These are phyloP conservation scores for Ustilago cynodontis DNA, from an alignment of 1,284 basidiomycete genomes.

Conservation along the genomic window DNA sequence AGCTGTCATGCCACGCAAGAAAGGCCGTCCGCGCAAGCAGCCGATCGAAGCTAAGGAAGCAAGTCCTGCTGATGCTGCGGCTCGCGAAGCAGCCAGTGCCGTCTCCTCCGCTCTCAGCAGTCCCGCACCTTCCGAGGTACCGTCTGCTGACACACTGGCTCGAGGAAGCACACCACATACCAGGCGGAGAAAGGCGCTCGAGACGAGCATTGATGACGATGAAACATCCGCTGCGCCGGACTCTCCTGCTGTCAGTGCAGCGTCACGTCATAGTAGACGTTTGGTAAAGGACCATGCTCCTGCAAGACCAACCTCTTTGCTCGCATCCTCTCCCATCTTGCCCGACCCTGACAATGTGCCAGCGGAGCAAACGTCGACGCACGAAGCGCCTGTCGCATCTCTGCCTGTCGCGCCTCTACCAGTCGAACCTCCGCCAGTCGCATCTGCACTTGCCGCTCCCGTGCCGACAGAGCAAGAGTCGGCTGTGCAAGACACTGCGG, in stretches of 20 bases:
- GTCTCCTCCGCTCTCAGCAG: not conserved
- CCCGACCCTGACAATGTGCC: not conserved
- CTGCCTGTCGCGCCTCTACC: too few relatives aligned
- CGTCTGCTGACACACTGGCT: not conserved
- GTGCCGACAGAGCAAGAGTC: not conserved
- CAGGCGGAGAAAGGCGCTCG: not conserved
- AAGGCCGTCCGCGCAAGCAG: constrained; percentile 24
- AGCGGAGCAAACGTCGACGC: not conserved
- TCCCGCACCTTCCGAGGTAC: not conserved
- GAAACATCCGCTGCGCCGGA: constrained; percentile 2
- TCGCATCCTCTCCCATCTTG: constrained; percentile 15
- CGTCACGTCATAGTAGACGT: constrained; percentile 22
- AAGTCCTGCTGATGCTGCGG: not conserved
- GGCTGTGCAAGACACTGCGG: not conserved
- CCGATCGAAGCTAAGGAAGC: constrained; percentile 10
- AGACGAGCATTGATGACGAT: not conserved
- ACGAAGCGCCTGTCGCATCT: not conserved
- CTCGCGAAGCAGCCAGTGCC: not conserved
- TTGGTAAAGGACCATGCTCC: not conserved
- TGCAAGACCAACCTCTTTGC: constrained; percentile 13
- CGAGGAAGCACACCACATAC: not conserved
- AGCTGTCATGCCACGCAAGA: constrained; percentile 8
- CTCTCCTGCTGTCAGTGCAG: constrained; percentile 22
- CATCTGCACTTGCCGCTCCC: not conserved
- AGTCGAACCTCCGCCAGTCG: too few relatives aligned